These are phyloP conservation scores for Ballota nigra DNA, from an alignment of 257 asterid species.

Conservation along the genomic window DNA sequence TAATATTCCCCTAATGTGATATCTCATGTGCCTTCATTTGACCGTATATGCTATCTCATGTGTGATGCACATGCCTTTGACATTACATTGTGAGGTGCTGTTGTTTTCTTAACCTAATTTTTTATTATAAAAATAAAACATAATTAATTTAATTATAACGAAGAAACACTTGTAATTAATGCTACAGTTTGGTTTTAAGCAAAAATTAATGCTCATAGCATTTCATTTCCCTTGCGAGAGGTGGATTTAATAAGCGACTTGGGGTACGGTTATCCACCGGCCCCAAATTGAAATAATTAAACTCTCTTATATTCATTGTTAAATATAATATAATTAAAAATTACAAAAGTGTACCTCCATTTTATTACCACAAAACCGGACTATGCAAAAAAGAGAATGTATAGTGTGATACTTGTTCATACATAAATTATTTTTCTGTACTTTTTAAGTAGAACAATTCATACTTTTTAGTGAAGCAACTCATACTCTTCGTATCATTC, in stretches of 20 bases:
- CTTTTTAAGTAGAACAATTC: no score
- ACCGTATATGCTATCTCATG: slow-evolving; percentile 26
- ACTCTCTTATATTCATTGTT: no score
- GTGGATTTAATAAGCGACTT: not conserved
- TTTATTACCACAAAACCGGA: no score
- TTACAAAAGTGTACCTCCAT: no score
- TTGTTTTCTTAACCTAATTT: slow-evolving; percentile 15
- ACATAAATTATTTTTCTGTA: no score
- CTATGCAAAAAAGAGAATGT: no score
- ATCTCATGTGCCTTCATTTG: slow-evolving; percentile 36
- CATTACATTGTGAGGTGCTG: slow-evolving; percentile 18
- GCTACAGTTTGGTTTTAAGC: not conserved
- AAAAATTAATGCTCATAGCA: not conserved
- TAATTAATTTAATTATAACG: not conserved
- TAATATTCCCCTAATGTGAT: not conserved
- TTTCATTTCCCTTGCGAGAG: not conserved
- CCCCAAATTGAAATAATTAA: no score
- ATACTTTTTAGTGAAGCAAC: no score
- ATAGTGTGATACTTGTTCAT: no score
- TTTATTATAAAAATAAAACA: not conserved
- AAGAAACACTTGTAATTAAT: slow-evolving; percentile 13
- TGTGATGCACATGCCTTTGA: slow-evolving; percentile 41
- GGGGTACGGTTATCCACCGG: no score
- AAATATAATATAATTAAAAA: no score
- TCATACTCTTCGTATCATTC: no score